phyloP scores from a whole-genome alignment of 176 grass and related monocot genomes.

The Eleusine coracana region DNA sequence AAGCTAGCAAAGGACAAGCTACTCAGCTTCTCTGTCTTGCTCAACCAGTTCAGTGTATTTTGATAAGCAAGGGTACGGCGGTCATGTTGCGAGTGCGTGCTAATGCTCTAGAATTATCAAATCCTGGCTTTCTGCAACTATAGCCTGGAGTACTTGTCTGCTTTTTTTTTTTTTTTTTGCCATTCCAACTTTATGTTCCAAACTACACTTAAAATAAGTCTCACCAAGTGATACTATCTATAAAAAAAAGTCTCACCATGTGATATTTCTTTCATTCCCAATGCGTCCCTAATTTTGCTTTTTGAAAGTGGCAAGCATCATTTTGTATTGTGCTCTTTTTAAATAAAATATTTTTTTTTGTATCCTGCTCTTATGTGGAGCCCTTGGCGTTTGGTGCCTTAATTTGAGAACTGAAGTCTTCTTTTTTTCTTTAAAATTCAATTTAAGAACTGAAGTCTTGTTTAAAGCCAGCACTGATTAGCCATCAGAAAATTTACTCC shows the following conservation, averaged over 20 bases:
- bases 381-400: constrained; percentile 13
- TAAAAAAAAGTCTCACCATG: constrained; percentile 25
- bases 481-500: not conserved
- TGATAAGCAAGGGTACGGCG: not conserved
- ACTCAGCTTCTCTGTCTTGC: too few relatives aligned
- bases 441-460: not conserved
- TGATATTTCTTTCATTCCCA: constrained; percentile 40
- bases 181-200: not conserved
- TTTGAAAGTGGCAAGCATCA: constrained; percentile 44
- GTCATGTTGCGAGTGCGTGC: not conserved
- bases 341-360: not conserved
- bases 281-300: constrained; percentile 41
- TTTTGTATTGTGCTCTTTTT: constrained; percentile 20
- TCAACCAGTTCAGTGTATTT: too few relatives aligned
- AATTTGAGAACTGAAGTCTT: constrained; percentile 7
- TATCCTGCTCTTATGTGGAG: constrained; percentile 36
- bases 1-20: constrained; percentile 30
- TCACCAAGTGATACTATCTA: constrained; percentile 25
- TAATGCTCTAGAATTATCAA: not conserved
- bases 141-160: too few relatives aligned
- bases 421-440: not conserved
- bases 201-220: not conserved
- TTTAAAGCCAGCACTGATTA: not conserved
- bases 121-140: too few relatives aligned
- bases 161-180: not conserved